These are phyloP conservation scores for Westerdykella ornata DNA, from an alignment of 2,329 filamentous ascomycete species.

Conservation along the genomic window DNA sequence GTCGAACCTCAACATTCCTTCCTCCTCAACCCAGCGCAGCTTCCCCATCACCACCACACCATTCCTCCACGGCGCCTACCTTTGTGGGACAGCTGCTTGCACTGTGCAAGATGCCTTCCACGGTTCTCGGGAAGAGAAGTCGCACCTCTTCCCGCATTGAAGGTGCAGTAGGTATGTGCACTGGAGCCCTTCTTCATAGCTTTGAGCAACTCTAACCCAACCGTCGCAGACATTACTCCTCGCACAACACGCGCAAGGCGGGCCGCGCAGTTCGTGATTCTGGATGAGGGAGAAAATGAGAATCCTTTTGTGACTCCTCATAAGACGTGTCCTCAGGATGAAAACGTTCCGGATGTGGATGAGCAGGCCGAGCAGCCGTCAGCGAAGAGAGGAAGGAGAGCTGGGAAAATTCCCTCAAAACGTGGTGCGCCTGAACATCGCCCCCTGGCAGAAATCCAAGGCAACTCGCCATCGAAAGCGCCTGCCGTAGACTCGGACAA, in stretches of 20 bases:
- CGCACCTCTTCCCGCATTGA: constrained; percentile 25
- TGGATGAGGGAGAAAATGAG: constrained; percentile 61
- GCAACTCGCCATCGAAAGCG: constrained; percentile 44
- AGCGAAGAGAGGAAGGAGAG: constrained; percentile 29
- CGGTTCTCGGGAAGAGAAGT: constrained; percentile 37
- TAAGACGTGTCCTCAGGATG: constrained; percentile 32
- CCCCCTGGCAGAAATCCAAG: constrained; percentile 42
- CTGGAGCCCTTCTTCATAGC: constrained; percentile 2
- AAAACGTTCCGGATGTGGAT: constrained; percentile 43
- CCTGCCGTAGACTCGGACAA: constrained; percentile 36
- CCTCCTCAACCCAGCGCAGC: constrained; percentile 13
- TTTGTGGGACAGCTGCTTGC: constrained; percentile 5
- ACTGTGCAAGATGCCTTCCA: constrained; percentile 23
- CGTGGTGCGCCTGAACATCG: constrained; percentile 41
- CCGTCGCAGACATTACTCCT: constrained; percentile 17
- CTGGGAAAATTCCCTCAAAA: constrained; percentile 42
- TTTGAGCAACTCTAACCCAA: constrained; percentile 21
- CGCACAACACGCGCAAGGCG: constrained; percentile 38
- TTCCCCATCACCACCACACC: neutral
- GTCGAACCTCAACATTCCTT: constrained; percentile 13
- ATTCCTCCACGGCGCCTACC: constrained; percentile 10
- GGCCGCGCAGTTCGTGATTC: constrained; percentile 40
- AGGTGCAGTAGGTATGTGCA: constrained; percentile 24
- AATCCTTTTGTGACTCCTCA: constrained; percentile 48
- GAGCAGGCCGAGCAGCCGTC: constrained; percentile 32